Evolutionary conservation across 768 basidiomycete species (phyloP), one percentile per base, ranked within the genome.

Genomic region (Lactarius tabidus): DNA sequence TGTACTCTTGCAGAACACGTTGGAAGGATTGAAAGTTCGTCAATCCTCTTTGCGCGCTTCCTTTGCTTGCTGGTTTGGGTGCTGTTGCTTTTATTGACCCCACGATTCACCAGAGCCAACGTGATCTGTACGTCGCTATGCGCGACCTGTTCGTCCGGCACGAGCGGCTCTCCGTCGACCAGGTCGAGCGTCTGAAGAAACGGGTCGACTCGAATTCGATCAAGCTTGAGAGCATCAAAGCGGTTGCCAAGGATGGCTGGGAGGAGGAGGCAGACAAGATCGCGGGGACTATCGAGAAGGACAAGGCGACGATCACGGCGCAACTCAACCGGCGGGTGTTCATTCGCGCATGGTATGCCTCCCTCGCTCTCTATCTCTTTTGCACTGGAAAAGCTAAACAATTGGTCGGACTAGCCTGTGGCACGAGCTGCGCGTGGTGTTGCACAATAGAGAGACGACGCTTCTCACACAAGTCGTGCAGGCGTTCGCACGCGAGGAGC

Each of bases 401-500:
- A 55, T 59, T 54, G 43, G n/a, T 60, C 35, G 36, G 28, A 70
- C 45, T 26, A 94, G 95, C 69, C 85, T 97, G 84, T 98, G 95
- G 94, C 91, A 96, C 71, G 95, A 98, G 75, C 80, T 96, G n/a
- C 86, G 92, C 28, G 91, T 94, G 20, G 88, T 98, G 41, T 78
- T 96, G 53, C 94, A 97, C 75, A 94, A 95, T 69, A 81, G 90
- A 61, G 95, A 97, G 77, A 92, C 93, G 69, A 82, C 90, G 0
- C 81, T 95, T 39, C 76, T 95, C 31, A 89, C 90, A 0, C 80
- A 88, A 66, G 79, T 89, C 2, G 85, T 89, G 65, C 86, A 91
- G 74, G 77, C 78, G 1, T 91, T 95, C 74, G 86, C 87, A 2
- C 81, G 80, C 59, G 90, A 91, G 62, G 92, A 95, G 72, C 83